Evolutionary conservation across 2,329 filamentous ascomycete species (phyloP).

Genomic region (Diplodia scrobiculata): DNA sequence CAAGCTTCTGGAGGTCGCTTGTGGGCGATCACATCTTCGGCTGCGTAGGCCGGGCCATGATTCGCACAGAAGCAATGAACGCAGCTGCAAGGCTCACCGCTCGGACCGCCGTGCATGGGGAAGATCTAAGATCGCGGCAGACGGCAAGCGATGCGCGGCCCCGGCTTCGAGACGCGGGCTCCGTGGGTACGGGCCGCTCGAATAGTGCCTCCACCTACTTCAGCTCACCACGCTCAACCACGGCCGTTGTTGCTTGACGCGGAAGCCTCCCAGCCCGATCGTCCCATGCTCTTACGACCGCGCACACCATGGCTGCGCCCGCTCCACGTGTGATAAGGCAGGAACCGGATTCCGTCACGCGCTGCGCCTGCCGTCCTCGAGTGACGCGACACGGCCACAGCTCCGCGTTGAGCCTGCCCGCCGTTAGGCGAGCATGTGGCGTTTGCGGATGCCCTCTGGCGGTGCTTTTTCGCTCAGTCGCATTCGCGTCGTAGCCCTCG

Average conservation of each 20-base stretch:
- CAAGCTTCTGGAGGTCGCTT: constrained; percentile 1
- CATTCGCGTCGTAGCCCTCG: constrained; percentile 5
- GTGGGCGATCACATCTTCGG: constrained; percentile 20
- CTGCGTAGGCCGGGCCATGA: constrained; percentile 5
- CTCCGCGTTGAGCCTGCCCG: neutral
- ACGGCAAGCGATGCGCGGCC: constrained; percentile 7
- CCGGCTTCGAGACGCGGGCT: neutral
- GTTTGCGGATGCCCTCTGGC: neutral
- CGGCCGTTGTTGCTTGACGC: neutral
- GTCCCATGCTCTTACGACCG: constrained; percentile 25
- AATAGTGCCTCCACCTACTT: neutral
- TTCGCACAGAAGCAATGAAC: constrained; percentile 11
- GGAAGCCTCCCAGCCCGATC: constrained; percentile 1
- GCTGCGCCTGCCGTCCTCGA: constrained; percentile 3
- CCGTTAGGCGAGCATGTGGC: neutral
- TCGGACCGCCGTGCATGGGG: constrained; percentile 17
- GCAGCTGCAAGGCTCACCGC: constrained; percentile 20
- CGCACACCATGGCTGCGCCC: neutral
- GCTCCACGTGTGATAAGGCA: constrained; percentile 19
- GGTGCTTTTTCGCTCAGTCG: constrained; percentile 12
- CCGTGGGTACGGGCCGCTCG: constrained; percentile 8
- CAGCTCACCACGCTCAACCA: neutral
- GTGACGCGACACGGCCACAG: constrained; percentile 22
- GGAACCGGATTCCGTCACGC: constrained; percentile 16
- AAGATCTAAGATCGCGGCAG: constrained; percentile 25